Conservation (phyloP, 805 yeast genomes). For the Lipomyces lipofer region DNA sequence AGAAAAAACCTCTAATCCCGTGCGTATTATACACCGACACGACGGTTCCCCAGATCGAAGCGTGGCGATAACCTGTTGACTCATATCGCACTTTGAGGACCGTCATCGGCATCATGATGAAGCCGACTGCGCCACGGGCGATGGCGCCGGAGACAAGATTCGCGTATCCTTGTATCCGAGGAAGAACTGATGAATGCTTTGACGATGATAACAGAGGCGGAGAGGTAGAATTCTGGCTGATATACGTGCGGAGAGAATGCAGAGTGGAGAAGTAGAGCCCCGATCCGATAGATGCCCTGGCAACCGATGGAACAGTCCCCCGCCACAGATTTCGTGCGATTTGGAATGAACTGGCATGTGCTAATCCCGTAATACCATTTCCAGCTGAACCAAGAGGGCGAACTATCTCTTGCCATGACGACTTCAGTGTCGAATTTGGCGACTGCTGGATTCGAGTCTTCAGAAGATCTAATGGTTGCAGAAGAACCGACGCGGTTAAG, state of each 20-base stretch:
- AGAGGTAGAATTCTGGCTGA: neutral
- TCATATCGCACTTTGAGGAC: constrained; percentile 87
- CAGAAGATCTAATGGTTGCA: constrained; percentile 87
- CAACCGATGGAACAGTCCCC: constrained; percentile 87
- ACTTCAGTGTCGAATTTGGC: constrained; percentile 7
- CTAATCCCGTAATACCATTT: no score
- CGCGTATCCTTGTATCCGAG: constrained; percentile 66
- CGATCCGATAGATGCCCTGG: constrained; percentile 88
- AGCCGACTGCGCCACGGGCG: constrained; percentile 80
- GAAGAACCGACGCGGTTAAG: constrained; percentile 68
- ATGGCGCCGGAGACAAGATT: constrained; percentile 76
- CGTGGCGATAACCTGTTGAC: constrained; percentile 71
- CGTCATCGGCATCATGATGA: constrained; percentile 91
- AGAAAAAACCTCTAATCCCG: constrained; percentile 70
- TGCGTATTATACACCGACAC: constrained; percentile 54
- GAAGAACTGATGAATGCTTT: constrained; percentile 52
- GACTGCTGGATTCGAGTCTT: constrained; percentile 82
- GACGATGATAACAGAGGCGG: no score
- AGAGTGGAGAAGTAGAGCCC: constrained; percentile 79
- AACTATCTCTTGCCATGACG: constrained; percentile 9
- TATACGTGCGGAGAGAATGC: constrained; percentile 52
- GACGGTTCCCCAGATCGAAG: constrained; percentile 61
- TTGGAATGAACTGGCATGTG: constrained; percentile 5
- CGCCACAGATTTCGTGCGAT: constrained; percentile 62
- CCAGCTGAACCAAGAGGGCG: neutral